Conservation (phyloP, 352 stramenopile genomes). For the Phytophthora crassamura region DNA sequence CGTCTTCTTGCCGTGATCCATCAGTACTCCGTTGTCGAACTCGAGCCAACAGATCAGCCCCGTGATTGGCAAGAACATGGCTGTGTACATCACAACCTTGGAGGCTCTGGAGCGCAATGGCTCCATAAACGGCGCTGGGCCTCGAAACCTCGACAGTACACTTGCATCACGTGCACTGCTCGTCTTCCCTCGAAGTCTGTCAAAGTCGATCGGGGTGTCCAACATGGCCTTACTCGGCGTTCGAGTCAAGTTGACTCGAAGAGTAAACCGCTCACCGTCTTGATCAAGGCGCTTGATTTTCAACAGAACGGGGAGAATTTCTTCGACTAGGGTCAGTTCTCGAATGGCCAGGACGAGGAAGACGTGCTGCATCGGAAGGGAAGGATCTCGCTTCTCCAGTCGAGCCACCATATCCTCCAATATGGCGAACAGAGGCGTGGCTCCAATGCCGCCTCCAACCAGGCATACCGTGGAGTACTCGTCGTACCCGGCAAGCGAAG, state of each 20-base stretch:
- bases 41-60: slow-evolving; percentile 47
- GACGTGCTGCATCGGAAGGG: slow-evolving; percentile 33
- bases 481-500: slow-evolving; percentile 49
- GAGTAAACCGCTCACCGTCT: slow-evolving; percentile 19
- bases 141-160: not conserved
- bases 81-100: slow-evolving; percentile 38
- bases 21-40: slow-evolving; percentile 40
- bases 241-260: slow-evolving; percentile 46
- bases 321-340: slow-evolving; percentile 46
- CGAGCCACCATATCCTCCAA: slow-evolving; percentile 55
- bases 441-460: slow-evolving; percentile 56
- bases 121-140: slow-evolving; percentile 41
- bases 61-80: slow-evolving; percentile 32
- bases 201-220: slow-evolving; percentile 38
- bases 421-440: slow-evolving; percentile 61
- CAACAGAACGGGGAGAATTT: slow-evolving; percentile 45
- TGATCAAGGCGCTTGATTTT: slow-evolving; percentile 41
- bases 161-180: too few species aligned
- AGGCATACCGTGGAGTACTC: slow-evolving; percentile 55
- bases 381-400: slow-evolving; percentile 11
- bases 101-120: slow-evolving; percentile 34
- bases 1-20: slow-evolving; percentile 39
- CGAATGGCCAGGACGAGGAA: slow-evolving; percentile 53
- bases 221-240: slow-evolving; percentile 26
- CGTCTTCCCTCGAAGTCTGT: slow-evolving; percentile 19